Percentiles rank a stretch among this genome's conserved stretches.
phyloP scores from a whole-genome alignment of 306 rosid species.

The Glycine latifolia region DNA sequence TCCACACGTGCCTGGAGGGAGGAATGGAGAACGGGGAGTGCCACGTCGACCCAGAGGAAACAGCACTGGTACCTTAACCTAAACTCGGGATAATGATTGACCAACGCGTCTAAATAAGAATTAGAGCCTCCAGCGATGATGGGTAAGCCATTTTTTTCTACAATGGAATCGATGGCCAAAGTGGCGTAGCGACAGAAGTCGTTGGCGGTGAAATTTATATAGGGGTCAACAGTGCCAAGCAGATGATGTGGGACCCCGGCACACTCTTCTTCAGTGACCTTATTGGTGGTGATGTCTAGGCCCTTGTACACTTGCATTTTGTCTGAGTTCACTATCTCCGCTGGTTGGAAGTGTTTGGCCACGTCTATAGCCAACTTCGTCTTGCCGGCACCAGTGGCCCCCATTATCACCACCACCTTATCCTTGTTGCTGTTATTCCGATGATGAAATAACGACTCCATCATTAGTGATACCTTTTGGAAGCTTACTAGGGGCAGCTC shows the following conservation, averaged over 20 bases:
- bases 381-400: constrained; percentile 90
- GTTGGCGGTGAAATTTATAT: constrained; percentile 41
- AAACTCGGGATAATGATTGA: constrained; percentile 41
- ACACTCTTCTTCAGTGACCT: constrained; percentile 67
- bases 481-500: constrained; percentile 55
- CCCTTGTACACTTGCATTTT: constrained; percentile 86
- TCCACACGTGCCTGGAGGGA: constrained; percentile 52
- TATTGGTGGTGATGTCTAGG: constrained; percentile 76
- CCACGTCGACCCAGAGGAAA: constrained; percentile 61
- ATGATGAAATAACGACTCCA: constrained; percentile 54
- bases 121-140: constrained; percentile 66
- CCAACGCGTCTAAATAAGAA: constrained; percentile 49
- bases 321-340: constrained; percentile 83
- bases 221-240: constrained; percentile 52
- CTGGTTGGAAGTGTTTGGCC: constrained; percentile 62
- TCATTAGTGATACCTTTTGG: constrained; percentile 49
- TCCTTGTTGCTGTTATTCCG: constrained; percentile 43
- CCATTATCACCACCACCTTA: constrained; percentile 74
- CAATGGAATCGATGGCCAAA: constrained; percentile 48
- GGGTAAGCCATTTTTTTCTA: constrained; percentile 48
- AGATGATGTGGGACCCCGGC: constrained; percentile 81
- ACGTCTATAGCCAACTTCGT: constrained; percentile 79
- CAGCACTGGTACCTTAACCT: constrained; percentile 54
- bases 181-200: constrained; percentile 56
- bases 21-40: constrained; percentile 33